Evolutionary conservation across 2,329 filamentous ascomycete species (phyloP).

Genomic region (Polytolypa hystricis): DNA sequence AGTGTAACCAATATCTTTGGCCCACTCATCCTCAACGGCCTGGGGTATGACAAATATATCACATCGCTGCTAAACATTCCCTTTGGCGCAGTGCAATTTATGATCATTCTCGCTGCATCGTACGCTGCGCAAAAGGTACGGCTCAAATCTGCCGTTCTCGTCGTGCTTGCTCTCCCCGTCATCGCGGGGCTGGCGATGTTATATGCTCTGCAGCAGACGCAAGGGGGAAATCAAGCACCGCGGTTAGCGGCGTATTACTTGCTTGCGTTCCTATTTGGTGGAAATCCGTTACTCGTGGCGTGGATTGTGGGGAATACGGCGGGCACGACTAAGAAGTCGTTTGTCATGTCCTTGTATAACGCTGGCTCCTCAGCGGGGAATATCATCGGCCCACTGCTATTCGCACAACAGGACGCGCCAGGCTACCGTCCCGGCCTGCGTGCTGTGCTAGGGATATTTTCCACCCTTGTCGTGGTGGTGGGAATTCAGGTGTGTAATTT

Average conservation of each 20-base stretch:
- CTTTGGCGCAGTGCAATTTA: constrained; percentile 51
- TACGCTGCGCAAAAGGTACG: constrained; percentile 47
- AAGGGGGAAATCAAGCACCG: constrained; percentile 31
- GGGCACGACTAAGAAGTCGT: constrained; percentile 56
- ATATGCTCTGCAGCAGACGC: constrained; percentile 7
- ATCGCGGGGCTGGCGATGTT: constrained; percentile 44
- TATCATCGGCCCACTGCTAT: constrained; percentile 56
- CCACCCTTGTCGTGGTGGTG: constrained; percentile 43
- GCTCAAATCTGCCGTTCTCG: constrained; percentile 47
- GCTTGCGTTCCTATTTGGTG: constrained; percentile 54
- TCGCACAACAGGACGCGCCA: constrained; percentile 47
- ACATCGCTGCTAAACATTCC: constrained; percentile 56
- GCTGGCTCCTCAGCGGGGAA: constrained; percentile 53
- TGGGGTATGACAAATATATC: constrained; percentile 48
- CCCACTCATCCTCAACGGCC: constrained; percentile 49
- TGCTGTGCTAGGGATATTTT: constrained; percentile 35
- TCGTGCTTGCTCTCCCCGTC: constrained; percentile 46
- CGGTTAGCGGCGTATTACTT: constrained; percentile 54
- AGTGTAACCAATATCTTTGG: constrained; percentile 55
- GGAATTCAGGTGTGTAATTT: constrained; percentile 46
- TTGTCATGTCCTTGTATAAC: constrained; percentile 54
- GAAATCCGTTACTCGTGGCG: constrained; percentile 53
- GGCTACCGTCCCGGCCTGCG: constrained; percentile 47
- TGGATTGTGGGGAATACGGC: constrained; percentile 62
- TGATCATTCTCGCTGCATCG: constrained; percentile 48